phyloP scores from a whole-genome alignment of 768 basidiomycete genomes.

The Trametes cingulata region DNA sequence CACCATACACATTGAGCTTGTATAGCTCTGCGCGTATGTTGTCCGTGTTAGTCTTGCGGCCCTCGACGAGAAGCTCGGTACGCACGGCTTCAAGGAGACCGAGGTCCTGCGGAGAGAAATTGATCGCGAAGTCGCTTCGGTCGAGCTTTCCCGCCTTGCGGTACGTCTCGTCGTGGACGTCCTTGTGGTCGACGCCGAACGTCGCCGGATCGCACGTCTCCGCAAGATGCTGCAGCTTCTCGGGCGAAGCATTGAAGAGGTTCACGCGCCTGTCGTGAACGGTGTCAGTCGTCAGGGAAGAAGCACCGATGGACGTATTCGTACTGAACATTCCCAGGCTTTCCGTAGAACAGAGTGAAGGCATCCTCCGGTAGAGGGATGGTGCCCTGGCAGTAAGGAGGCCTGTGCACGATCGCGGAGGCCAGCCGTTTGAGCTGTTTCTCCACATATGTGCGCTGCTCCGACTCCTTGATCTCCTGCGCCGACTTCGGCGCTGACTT shows the following conservation, averaged over 20 bases:
- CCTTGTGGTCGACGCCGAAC: slow-evolving; percentile 39
- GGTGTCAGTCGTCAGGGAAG: neutral
- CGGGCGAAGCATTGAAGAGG: slow-evolving; percentile 8
- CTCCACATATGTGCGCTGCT: neutral
- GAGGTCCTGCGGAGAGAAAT: slow-evolving; percentile 30
- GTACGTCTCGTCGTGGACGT: slow-evolving; percentile 46
- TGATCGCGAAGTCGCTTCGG: slow-evolving; percentile 34
- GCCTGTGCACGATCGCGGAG: slow-evolving; percentile 11
- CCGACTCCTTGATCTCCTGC: no score
- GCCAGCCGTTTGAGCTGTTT: slow-evolving; percentile 3
- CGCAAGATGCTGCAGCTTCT: slow-evolving; percentile 30
- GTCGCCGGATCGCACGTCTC: slow-evolving; percentile 42
- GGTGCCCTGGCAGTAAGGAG: slow-evolving; percentile 19
- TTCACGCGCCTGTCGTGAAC: slow-evolving; percentile 7
- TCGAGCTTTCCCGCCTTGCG: slow-evolving; percentile 49
- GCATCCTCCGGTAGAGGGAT: slow-evolving; percentile 4
- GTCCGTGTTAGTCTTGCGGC: slow-evolving; percentile 15
- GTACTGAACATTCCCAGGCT: neutral
- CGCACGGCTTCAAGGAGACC: slow-evolving; percentile 33
- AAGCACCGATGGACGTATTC: neutral
- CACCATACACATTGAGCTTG: slow-evolving; percentile 51
- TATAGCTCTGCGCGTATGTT: slow-evolving; percentile 40
- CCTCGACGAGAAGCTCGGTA: slow-evolving; percentile 26
- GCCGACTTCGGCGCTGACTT: no score
- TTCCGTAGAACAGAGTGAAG: slow-evolving; percentile 17